phyloP scores from a whole-genome alignment of 2,329 filamentous ascomycete genomes.

The Dactylellina parvicollis region DNA sequence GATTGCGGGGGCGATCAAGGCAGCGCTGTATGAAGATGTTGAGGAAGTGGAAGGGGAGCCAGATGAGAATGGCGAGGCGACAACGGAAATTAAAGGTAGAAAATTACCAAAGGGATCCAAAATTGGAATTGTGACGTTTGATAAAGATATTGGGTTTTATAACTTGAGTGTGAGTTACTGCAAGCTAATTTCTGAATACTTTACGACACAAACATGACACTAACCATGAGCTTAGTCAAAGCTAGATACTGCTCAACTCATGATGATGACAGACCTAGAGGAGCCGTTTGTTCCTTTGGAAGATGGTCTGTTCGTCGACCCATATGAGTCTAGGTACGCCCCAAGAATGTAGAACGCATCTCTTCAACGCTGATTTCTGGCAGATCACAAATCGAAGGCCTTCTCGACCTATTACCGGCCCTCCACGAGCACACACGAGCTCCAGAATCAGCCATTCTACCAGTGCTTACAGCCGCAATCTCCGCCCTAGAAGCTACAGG shows the following conservation, averaged over 20 bases:
- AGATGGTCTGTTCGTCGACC: conserved; percentile 93
- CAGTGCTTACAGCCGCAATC: conserved; percentile 82
- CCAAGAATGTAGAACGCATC: background rate
- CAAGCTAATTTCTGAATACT: background rate
- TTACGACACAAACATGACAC: too few species aligned
- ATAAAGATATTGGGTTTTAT: conserved; percentile 98
- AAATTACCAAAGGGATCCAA: conserved; percentile 77
- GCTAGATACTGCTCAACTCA: conserved; percentile 91
- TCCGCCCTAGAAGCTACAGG: conserved; percentile 86
- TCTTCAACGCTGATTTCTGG: background rate
- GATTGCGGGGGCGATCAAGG: conserved; percentile 87
- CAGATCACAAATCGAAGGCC: conserved; percentile 72
- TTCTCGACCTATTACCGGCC: conserved; percentile 82
- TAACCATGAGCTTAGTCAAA: conserved; percentile 66
- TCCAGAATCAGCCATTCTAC: conserved; percentile 86
- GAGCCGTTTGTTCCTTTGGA: conserved; percentile 94
- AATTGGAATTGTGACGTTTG: conserved; percentile 93
- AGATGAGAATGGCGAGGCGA: conserved; percentile 29
- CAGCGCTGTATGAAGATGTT: conserved; percentile 80
- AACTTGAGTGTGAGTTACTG: conserved; percentile 78
- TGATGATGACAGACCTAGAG: conserved; percentile 97
- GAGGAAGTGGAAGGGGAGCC: conserved; percentile 64
- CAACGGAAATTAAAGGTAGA: conserved; percentile 63
- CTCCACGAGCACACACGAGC: conserved; percentile 91
- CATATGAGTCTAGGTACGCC: conserved; percentile 80